Evolutionary conservation across 23 red algal genomes (phyloP), one percentile per base, ranked within the genome.

Genomic region (Chondrus crispus): DNA sequence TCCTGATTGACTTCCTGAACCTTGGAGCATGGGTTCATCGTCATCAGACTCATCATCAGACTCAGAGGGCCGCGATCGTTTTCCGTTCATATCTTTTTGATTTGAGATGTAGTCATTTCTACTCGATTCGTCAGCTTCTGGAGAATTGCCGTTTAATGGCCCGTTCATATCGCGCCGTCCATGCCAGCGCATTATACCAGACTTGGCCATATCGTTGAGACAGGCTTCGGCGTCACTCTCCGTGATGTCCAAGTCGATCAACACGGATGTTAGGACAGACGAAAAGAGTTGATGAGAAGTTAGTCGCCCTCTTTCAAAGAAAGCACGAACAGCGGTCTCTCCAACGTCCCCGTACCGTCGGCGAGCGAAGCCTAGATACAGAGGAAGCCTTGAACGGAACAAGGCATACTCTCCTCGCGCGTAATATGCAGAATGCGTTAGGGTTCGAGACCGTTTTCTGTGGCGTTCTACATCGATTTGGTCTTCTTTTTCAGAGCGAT

Each of bases 361-460:
- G 3, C 69, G 73, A n/a, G 72, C 87, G 14, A 51, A 90, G 20
- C 87, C 87, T 11, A 90, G 53, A 78, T 90, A 90, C 37, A 90
- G 73, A 37, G 87, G 87, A 3, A 90, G 33, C 28, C 87, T 49
- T 13, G 72, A 46, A 18, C 87, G 68, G 12, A 63, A 90, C 53
- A 90, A 53, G 42, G 73, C 62, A 53, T 60, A 39, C 18, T 80
- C 40, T 13, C 78, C 54, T 44, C 49, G 41, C 26, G 47, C 57
- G 47, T 80, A 80, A 36, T 90, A 90, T 2, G 47, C 68, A 53
- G 62, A 53, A 55, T 4, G 39, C 12, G 69, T 81, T 6, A 24
- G 40, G 19, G 35, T n/a, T 19, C 60, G 26, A 66, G 9, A 32
- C 35, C 60, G 48, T 30, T 43, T 51, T 20, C 2, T 73, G 69